Conservation (phyloP, 2,329 filamentous ascomycete species). For the Sodiomyces alkalinus region DNA sequence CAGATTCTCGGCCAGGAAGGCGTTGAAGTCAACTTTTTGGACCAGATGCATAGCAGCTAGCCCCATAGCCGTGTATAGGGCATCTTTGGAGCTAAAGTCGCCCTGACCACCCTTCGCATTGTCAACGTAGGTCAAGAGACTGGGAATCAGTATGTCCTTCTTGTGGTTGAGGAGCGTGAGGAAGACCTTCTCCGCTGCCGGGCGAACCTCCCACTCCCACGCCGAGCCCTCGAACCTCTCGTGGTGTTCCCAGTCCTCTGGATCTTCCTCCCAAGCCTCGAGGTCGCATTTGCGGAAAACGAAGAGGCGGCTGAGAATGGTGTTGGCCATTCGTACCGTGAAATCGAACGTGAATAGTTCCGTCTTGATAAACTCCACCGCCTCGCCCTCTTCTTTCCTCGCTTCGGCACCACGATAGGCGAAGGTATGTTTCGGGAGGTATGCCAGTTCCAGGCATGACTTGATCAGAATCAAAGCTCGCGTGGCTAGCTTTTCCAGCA, state of each 20-base stretch:
- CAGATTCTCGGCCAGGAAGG: slow-evolving; percentile 60
- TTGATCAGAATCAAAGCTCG: slow-evolving; percentile 72
- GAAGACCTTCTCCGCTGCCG: slow-evolving; percentile 88
- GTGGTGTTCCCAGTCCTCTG: slow-evolving; percentile 86
- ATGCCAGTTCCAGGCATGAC: slow-evolving; percentile 73
- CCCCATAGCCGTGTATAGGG: slow-evolving; percentile 85
- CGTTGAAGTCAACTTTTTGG: slow-evolving; percentile 67
- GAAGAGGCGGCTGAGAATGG: slow-evolving; percentile 77
- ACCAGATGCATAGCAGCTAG: slow-evolving; percentile 66
- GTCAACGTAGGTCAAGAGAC: slow-evolving; percentile 70
- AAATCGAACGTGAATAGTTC: slow-evolving; percentile 64
- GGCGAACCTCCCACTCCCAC: slow-evolving; percentile 84
- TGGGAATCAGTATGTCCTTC: slow-evolving; percentile 65
- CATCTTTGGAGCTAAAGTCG: slow-evolving; percentile 77
- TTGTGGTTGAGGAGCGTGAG: slow-evolving; percentile 81
- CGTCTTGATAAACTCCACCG: slow-evolving; percentile 53
- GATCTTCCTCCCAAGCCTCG: slow-evolving; percentile 84
- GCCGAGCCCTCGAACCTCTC: slow-evolving; percentile 75
- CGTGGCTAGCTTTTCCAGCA: slow-evolving; percentile 66
- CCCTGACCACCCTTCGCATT: slow-evolving; percentile 50
- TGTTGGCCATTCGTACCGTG: slow-evolving; percentile 67
- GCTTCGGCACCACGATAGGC: slow-evolving; percentile 62
- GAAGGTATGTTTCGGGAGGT: slow-evolving; percentile 67
- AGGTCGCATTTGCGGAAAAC: slow-evolving; percentile 75
- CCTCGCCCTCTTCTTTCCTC: slow-evolving; percentile 60